Conservation (phyloP, 176 grass and related monocot species). For the Puya raimondii region DNA sequence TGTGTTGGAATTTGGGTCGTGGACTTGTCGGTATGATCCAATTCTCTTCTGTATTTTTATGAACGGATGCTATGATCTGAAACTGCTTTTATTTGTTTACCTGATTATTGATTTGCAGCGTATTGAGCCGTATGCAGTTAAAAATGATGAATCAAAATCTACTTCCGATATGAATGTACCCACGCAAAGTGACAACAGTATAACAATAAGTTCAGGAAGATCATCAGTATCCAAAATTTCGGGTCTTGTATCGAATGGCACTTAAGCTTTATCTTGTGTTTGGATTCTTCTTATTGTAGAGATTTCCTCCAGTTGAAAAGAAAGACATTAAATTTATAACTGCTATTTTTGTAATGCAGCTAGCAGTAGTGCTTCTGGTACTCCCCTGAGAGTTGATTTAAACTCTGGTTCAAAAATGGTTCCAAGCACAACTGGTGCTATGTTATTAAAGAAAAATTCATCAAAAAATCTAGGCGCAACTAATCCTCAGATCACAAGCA, state of each 20-base stretch:
- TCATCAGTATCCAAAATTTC: constrained; percentile 47
- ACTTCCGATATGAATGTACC: constrained; percentile 29
- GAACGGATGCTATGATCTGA: neutral
- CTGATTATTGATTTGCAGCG: constrained; percentile 38
- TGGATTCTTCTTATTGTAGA: constrained; percentile 1
- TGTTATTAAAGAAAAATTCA: constrained; percentile 35
- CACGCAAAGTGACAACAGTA: constrained; percentile 37
- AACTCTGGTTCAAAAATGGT: constrained; percentile 34
- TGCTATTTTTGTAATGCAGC: constrained; percentile 25
- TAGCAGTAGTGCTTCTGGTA: constrained; percentile 29
- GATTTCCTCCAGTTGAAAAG: neutral
- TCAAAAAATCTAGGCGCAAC: constrained; percentile 32
- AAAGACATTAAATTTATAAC: constrained; percentile 14
- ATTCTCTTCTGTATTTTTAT: neutral
- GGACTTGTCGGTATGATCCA: constrained; percentile 50
- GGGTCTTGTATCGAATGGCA: constrained; percentile 19
- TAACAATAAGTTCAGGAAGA: constrained; percentile 47
- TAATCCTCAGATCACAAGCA: constrained; percentile 27
- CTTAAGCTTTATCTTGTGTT: constrained; percentile 10
- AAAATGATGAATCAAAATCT: constrained; percentile 35
- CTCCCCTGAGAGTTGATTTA: constrained; percentile 26
- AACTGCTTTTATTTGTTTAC: neutral
- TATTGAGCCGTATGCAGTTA: constrained; percentile 37
- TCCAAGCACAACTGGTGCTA: constrained; percentile 25
- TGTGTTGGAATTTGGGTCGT: constrained; percentile 90